A percentile compares a stretch with the other conserved stretches of the same genome.
Evolutionary conservation across 2,329 filamentous ascomycete genomes (phyloP).

Genomic region (Aspergillus carbonarius): DNA sequence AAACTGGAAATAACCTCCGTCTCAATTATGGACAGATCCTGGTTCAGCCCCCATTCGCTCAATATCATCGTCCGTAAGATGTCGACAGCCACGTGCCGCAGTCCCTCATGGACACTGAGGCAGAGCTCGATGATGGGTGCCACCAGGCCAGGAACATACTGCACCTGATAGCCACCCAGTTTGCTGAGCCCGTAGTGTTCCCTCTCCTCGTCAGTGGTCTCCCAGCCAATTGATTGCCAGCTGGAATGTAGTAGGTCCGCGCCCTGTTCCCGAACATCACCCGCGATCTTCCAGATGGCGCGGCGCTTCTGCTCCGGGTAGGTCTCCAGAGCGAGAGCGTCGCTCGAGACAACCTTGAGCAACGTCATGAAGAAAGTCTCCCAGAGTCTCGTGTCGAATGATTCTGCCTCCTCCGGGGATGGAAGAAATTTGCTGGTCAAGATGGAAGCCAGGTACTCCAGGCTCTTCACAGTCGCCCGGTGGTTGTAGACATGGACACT

Average conservation of each 20-base stretch:
- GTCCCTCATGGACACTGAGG: conserved; percentile 88
- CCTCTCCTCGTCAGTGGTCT: conserved; percentile 77
- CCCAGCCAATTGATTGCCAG: conserved; percentile 98
- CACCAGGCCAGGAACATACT: conserved; percentile 91
- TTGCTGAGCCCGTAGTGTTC: conserved; percentile 73
- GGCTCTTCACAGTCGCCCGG: conserved; percentile 79
- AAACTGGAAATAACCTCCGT: conserved; percentile 95
- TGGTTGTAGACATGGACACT: conserved; percentile 93
- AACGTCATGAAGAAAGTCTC: conserved; percentile 88
- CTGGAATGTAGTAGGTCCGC: conserved; percentile 79
- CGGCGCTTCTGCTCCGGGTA: conserved; percentile 95
- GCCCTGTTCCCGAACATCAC: conserved; percentile 88
- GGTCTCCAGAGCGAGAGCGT: conserved; percentile 85
- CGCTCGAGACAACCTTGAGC: conserved; percentile 83
- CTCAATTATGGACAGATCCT: conserved; percentile 86
- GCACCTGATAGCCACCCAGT: conserved; percentile 95
- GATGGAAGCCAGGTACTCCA: conserved; percentile 78
- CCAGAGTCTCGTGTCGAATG: conserved; percentile 92
- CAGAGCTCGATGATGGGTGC: conserved; percentile 91
- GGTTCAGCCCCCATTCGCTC: conserved; percentile 94
- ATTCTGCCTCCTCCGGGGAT: conserved; percentile 84
- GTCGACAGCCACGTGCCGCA: conserved; percentile 86
- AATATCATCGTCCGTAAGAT: conserved; percentile 97
- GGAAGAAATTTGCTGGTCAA: conserved; percentile 83
- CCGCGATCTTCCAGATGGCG: conserved; percentile 98